Base-by-base conservation (phyloP, 208 protist species). In the Wallacemonas sp. region DNA sequence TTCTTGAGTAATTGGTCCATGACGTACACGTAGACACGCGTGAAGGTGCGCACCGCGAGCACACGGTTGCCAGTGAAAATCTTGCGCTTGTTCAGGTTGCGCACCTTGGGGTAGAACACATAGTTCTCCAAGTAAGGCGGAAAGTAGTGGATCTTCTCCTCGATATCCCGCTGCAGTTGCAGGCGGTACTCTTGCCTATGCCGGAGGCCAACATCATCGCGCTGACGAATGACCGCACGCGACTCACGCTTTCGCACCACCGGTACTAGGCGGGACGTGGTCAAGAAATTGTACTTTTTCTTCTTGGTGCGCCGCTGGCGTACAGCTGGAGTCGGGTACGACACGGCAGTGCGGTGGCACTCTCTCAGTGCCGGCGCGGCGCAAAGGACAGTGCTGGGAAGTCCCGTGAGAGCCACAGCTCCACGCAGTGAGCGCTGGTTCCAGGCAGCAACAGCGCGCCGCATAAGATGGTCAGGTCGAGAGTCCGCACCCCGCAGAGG, bases 241-340 rank as follows among this genome's bases (percentile, higher is more conserved):
- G 55, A 63, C 29, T 71, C 34, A 24, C 21, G 33, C 46, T 53
- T 68, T 21, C 66, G 46, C n/a, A 66, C 37, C 0, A 36, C 61
- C 6, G 62, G 37, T 5, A 91, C 64, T 10, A 94, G 63, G 0
- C 86, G 77, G 29, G 83, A 55, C 4, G n/a, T 46, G 0, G 71
- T 95, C 41, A 95, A 81, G 67, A 83, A 95, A 73, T 95, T 95
- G 73, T 75, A 95, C 24, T 72, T 68, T 68, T 95, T 95, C 33
- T 52, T 71, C 41, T 24, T 68, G 50, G 21, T 48, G 41, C 33
- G 19, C 21, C 29, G 44, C 13, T 60, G 36, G 13, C n/a, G 32
- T 1, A 37, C 46, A 13, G 36, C 53, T 0, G 84, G 84, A 3
- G 77, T 52, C 4, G 84, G 84, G 58, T 91, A 91, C 2, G 72